phyloP scores from a whole-genome alignment of 768 basidiomycete species.

The Collybia nuda region DNA sequence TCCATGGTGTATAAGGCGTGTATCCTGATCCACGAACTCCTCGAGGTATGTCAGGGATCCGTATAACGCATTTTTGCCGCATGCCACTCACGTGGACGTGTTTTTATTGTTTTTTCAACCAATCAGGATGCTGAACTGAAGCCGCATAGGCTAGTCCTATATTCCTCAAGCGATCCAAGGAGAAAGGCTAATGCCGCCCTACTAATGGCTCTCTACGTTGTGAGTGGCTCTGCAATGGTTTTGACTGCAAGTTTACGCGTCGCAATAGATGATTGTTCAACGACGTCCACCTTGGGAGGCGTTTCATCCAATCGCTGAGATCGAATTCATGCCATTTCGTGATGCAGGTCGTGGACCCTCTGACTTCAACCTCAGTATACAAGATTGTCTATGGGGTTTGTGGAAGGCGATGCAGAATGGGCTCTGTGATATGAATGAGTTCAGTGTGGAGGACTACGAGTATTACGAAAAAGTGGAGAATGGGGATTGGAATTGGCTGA shows the following conservation, averaged over 20 bases:
- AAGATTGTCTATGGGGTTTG: conserved; percentile 87
- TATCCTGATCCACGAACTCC: conserved; percentile 86
- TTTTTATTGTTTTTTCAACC: conserved; percentile 13
- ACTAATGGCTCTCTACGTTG: conserved; percentile 91
- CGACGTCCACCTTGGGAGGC: conserved; percentile 91
- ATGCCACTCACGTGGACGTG: conserved; percentile 38
- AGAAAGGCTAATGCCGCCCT: conserved; percentile 93
- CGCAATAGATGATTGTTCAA: conserved; percentile 84
- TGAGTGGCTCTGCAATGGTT: conserved; percentile 38
- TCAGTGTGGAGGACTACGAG: conserved; percentile 91
- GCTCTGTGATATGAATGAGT: conserved; percentile 92
- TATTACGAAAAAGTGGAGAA: conserved; percentile 95
- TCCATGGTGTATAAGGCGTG: conserved; percentile 94
- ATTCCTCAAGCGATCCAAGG: conserved; percentile 83
- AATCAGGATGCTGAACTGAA: conserved; percentile 71
- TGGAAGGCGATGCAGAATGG: conserved; percentile 92
- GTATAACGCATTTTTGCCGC: conserved; percentile 25
- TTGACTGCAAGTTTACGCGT: conserved; percentile 2
- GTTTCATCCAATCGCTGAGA: conserved; percentile 87
- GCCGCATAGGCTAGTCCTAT: conserved; percentile 80
- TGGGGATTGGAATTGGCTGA: conserved; percentile 96
- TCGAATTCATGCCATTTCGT: conserved; percentile 94
- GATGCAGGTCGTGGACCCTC: conserved; percentile 93
- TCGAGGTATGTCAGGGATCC: conserved; percentile 54
- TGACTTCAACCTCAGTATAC: conserved; percentile 91